Conservation (phyloP, 176 grass and related monocot species). For the Tuctoria greenei region DNA sequence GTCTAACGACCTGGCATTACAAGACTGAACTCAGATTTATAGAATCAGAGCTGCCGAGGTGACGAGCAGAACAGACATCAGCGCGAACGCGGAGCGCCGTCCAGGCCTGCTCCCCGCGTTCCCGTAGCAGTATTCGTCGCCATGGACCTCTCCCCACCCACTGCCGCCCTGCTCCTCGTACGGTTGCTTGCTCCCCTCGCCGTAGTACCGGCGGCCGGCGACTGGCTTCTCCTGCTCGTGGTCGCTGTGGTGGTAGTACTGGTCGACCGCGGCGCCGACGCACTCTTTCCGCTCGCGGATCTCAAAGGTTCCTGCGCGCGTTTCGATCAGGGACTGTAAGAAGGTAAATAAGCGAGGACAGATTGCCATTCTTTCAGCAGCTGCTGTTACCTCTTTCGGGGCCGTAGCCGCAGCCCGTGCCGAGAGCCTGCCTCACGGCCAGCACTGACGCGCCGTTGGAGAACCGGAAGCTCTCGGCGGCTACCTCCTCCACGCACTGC, state of each 20-base stretch:
- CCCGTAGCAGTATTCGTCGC: conserved; percentile 38
- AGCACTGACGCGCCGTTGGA: conserved; percentile 57
- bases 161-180: conserved; percentile 1
- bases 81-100: neutral
- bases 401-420: conserved; percentile 48
- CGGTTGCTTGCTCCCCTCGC: conserved; percentile 13
- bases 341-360: neutral
- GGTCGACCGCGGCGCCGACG: conserved; percentile 16
- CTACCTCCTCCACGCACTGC: conserved; percentile 55
- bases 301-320: conserved; percentile 39
- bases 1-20: neutral
- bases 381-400: conserved; percentile 31
- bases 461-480: conserved; percentile 55
- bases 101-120: neutral
- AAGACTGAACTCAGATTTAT: neutral
- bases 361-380: neutral
- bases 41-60: conserved; percentile 5
- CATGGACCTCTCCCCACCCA: neutral
- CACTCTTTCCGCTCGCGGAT: conserved; percentile 31
- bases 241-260: conserved; percentile 13
- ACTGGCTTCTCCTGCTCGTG: conserved; percentile 35
- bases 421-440: conserved; percentile 42
- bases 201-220: conserved; percentile 11
- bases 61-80: neutral
- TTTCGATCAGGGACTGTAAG: neutral